A percentile compares a stretch with the other conserved stretches of the same genome.
Evolutionary conservation across 148 eudicot genomes (phyloP).

Genomic region (Amaranthus hypochondriacus): DNA sequence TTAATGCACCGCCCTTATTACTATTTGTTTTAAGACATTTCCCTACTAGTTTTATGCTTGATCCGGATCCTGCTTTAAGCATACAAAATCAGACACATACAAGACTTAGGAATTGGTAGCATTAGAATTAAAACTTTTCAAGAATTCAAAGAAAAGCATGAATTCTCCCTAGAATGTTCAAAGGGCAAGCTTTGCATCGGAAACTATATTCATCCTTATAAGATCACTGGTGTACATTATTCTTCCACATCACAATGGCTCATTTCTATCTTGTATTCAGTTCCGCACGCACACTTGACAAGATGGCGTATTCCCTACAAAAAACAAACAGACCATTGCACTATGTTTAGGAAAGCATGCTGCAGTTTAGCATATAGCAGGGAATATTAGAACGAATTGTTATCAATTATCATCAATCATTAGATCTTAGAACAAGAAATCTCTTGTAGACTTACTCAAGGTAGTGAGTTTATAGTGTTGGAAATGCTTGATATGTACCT

Average conservation of each 20-base stretch:
- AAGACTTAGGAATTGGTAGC: no score
- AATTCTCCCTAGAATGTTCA: background rate
- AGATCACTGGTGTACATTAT: slow-evolving; percentile 2
- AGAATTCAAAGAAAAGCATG: background rate
- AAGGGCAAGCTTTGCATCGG: background rate
- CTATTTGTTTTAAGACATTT: no score
- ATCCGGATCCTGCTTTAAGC: no score
- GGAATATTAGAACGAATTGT: no score
- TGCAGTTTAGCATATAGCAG: slow-evolving; percentile 6
- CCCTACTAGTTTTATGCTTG: no score
- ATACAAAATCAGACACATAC: no score
- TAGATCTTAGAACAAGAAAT: background rate
- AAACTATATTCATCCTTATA: background rate
- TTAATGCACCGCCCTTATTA: no score
- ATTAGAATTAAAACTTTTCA: background rate
- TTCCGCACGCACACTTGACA: slow-evolving; percentile 67
- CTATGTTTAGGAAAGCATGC: background rate
- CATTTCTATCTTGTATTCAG: slow-evolving; percentile 56
- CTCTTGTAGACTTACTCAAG: background rate
- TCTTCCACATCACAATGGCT: slow-evolving; percentile 20
- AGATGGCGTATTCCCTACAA: slow-evolving; percentile 60
- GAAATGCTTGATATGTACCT: slow-evolving; percentile 30
- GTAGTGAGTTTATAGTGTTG: no score
- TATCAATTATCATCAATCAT: no score
- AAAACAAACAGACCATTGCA: background rate